A percentile compares a stretch with the other conserved stretches of the same genome.
phyloP scores from a whole-genome alignment of 2,329 filamentous ascomycete genomes.

The Fusarium kyushuense region DNA sequence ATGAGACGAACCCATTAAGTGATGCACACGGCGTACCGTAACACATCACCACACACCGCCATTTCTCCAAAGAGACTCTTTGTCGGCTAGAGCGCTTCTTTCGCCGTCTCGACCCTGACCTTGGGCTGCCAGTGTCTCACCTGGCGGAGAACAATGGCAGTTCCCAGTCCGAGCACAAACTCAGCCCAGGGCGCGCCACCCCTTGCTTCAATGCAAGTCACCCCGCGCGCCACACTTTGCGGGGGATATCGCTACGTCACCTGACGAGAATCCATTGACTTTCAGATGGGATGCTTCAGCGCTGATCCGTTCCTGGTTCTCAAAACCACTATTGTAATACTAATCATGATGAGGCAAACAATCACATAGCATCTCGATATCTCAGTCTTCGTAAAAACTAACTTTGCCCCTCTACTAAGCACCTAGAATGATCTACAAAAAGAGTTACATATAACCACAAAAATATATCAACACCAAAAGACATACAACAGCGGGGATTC shows the following conservation, averaged over 20 bases:
- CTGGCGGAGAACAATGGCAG: slow-evolving; percentile 39
- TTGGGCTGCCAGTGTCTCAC: slow-evolving; percentile 37
- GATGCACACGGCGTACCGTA: slow-evolving; percentile 34
- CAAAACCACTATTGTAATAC: not conserved
- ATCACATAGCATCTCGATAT: not conserved
- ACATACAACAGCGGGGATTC: slow-evolving; percentile 3
- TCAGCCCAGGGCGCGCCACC: slow-evolving; percentile 29
- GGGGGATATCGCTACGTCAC: slow-evolving; percentile 22
- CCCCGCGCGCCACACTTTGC: slow-evolving; percentile 32
- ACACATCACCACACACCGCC: slow-evolving; percentile 44
- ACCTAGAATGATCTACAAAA: not conserved
- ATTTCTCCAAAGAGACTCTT: slow-evolving; percentile 29
- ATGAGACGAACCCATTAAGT: slow-evolving; percentile 39
- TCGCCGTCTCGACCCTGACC: slow-evolving; percentile 2
- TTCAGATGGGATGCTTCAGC: not conserved
- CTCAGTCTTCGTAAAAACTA: too few relatives aligned
- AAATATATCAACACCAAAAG: not conserved
- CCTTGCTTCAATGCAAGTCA: slow-evolving; percentile 29
- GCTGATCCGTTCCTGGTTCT: not conserved
- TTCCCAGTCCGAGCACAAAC: slow-evolving; percentile 22
- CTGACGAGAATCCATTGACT: slow-evolving; percentile 10
- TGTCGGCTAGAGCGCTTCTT: slow-evolving; percentile 40
- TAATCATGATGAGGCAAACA: not conserved
- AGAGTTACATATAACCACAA: not conserved
- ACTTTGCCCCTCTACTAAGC: not conserved